Percentiles rank a stretch among this genome's conserved stretches.
phyloP scores from a whole-genome alignment of 2,329 filamentous ascomycete genomes.

The Neopestalotiopsis sp. region DNA sequence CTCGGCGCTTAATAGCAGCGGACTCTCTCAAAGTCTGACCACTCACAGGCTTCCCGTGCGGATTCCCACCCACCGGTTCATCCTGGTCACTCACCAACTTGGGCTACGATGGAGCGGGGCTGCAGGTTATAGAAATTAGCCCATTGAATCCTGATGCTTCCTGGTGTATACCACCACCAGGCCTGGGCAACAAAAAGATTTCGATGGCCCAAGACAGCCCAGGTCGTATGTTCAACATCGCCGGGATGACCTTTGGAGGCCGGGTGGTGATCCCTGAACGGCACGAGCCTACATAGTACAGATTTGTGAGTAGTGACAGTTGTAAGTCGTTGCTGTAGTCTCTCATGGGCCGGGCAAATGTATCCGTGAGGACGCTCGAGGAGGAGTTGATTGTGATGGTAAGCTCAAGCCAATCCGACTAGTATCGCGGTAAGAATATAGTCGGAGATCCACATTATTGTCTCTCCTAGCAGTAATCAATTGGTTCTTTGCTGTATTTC shows the following conservation, averaged over 20 bases:
- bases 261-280: background rate
- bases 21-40: constrained; percentile 46
- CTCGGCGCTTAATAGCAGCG: constrained; percentile 61
- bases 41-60: constrained; percentile 38
- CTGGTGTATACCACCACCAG: constrained; percentile 17
- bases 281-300: background rate
- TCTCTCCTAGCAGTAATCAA: too few relatives aligned
- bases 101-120: constrained; percentile 1
- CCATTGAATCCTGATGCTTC: background rate
- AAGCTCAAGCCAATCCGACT: too few relatives aligned
- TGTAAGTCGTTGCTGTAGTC: background rate
- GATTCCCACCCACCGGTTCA: constrained; percentile 9
- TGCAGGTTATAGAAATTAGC: constrained; percentile 20
- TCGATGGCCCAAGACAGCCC: background rate
- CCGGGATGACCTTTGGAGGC: background rate
- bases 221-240: background rate
- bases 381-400: too few relatives aligned
- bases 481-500: too few relatives aligned
- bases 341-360: background rate
- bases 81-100: constrained; percentile 13
- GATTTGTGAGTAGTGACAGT: background rate
- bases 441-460: too few relatives aligned
- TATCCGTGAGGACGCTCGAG: too few relatives aligned
- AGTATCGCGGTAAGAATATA: too few relatives aligned
- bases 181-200: constrained; percentile 23